Conservation (phyloP, 1,139 yeast species). For the Kluyveromyces sp. region DNA sequence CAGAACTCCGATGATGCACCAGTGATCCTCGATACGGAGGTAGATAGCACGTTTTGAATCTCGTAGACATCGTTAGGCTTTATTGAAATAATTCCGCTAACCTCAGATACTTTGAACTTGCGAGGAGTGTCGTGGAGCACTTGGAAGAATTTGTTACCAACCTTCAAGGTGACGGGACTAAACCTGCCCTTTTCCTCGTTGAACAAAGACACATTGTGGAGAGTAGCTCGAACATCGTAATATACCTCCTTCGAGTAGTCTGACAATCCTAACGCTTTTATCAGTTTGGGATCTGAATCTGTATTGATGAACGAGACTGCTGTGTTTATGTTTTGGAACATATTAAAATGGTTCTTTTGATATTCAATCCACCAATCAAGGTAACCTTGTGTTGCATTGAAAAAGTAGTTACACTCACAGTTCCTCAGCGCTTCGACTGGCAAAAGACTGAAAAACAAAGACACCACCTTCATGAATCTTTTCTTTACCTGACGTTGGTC, state of each 20-base stretch:
- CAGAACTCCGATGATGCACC: constrained; percentile 54
- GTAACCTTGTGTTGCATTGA: constrained; percentile 50
- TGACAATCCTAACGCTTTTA: constrained; percentile 46
- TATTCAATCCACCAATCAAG: constrained; percentile 33
- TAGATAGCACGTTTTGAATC: constrained; percentile 46
- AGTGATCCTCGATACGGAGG: constrained; percentile 46
- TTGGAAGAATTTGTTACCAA: constrained; percentile 68
- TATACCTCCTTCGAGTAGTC: constrained; percentile 34
- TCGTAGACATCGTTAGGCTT: constrained; percentile 49
- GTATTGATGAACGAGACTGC: constrained; percentile 36
- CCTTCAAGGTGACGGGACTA: constrained; percentile 52
- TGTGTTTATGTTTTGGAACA: constrained; percentile 16
- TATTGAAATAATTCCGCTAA: constrained; percentile 18
- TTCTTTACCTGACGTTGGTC: constrained; percentile 17
- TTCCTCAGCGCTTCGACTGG: constrained; percentile 48
- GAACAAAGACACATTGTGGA: constrained; percentile 35
- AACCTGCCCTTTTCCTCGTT: constrained; percentile 38
- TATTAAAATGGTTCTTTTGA: constrained; percentile 19
- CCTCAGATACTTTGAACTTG: constrained; percentile 33
- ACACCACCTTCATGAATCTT: constrained; percentile 16
- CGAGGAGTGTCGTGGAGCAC: constrained; percentile 39
- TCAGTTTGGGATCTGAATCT: constrained; percentile 43
- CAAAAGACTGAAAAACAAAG: constrained; percentile 34
- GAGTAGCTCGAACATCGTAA: constrained; percentile 50
- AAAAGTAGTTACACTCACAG: constrained; percentile 50